Conservation (phyloP, 176 grass and related monocot genomes). For the Hyparrhenia diplandra region DNA sequence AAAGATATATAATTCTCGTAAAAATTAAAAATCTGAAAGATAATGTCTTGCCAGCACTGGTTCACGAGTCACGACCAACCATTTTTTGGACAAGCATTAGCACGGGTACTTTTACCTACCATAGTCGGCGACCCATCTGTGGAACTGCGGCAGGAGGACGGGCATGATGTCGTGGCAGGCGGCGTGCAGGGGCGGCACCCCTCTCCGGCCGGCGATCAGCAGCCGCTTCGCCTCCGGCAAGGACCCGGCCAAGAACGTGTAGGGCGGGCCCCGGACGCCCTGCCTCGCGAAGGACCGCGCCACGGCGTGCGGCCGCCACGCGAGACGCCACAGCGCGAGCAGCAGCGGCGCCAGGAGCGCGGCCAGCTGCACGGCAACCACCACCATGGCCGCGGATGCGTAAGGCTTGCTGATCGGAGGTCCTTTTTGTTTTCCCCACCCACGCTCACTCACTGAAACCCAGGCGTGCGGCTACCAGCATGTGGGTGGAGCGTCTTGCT, state of each 20-base stretch:
- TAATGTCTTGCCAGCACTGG: neutral
- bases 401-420: neutral
- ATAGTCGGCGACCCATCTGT: conserved; percentile 31
- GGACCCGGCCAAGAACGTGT: conserved; percentile 33
- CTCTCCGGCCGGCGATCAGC: neutral
- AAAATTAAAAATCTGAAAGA: too few relatives aligned
- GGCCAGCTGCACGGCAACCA: neutral
- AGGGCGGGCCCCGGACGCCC: conserved; percentile 39
- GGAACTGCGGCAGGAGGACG: conserved; percentile 11
- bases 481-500: neutral
- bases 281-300: conserved; percentile 22
- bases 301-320: conserved; percentile 31
- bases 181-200: conserved; percentile 25
- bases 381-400: neutral
- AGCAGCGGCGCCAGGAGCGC: neutral
- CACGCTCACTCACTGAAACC: neutral
- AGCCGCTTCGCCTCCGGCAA: conserved; percentile 35
- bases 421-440: neutral
- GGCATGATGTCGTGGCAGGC: conserved; percentile 33
- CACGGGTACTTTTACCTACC: neutral
- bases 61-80: neutral
- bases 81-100: neutral
- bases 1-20: too few relatives aligned
- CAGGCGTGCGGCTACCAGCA: neutral
- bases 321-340: conserved; percentile 29